Evolutionary conservation across 345 rosid genomes (phyloP).

Genomic region (Lepidium didymum): DNA sequence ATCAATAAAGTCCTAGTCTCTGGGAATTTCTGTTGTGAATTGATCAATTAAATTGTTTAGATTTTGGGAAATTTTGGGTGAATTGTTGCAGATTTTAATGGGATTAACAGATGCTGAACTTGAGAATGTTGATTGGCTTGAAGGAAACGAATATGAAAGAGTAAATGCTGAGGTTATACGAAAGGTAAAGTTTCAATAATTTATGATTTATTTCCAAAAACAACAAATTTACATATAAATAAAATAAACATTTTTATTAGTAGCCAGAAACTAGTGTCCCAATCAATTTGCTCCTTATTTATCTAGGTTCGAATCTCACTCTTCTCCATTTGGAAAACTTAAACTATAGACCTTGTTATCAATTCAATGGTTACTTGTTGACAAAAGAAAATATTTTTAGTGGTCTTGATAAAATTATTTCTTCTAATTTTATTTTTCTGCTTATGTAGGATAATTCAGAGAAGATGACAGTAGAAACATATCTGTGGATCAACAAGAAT

Average conservation of each 20-base stretch:
- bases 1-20: too few relatives aligned
- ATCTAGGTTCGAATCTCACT: too few relatives aligned
- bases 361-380: too few relatives aligned
- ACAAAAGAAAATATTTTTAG: background rate
- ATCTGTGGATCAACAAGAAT: conserved; percentile 49
- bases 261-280: too few relatives aligned
- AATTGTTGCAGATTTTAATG: conserved; percentile 42
- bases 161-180: conserved; percentile 40
- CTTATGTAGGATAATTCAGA: conserved; percentile 45
- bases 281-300: too few relatives aligned
- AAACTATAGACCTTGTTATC: too few relatives aligned
- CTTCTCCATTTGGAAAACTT: too few relatives aligned
- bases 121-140: conserved; percentile 49
- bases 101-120: conserved; percentile 59
- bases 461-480: conserved; percentile 46
- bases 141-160: conserved; percentile 71
- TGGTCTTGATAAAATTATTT: background rate
- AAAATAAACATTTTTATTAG: background rate
- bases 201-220: background rate
- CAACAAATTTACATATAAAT: background rate
- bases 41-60: background rate
- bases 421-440: background rate
- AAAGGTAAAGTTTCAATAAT: conserved; percentile 31
- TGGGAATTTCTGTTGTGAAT: too few relatives aligned
- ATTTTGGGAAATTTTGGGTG: background rate